Base-by-base conservation (phyloP, 139 green algal genomes). In the Chlamydomonas sp. region DNA sequence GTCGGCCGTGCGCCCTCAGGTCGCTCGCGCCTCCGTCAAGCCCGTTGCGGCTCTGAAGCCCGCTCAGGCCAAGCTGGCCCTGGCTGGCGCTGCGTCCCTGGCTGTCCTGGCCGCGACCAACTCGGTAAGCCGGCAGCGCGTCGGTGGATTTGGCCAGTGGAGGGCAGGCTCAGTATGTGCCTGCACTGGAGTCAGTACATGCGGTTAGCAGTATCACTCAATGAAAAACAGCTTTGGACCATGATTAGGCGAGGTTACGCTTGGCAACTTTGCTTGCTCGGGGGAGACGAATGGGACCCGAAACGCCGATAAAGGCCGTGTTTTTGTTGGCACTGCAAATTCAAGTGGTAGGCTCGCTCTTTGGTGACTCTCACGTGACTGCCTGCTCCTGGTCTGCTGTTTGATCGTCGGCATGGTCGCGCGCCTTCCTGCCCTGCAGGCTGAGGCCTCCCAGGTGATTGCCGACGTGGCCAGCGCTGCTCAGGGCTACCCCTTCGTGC, bases 401-500 rank as follows among this genome's bases (percentile, higher is more conserved):
- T 49, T 49, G 31, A 49, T 49, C 31, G 31, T 49, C 31, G 31
- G 31, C 31, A 49, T 49, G 31, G 31, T 16, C 64, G 31, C 31
- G 16, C 16, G 73, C 73, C 73, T 78, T 31, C 17, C 8, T 78
- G 1, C 31, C 61, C n/a, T 75, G 79, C 87, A 94, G 91, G 91
- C 89, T 74, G 91, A 95, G 93, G 93, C 93, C 69, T 76, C 89
- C 63, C 87, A 93, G 62, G 64, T 95, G 63, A 80, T 95, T 12
- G 88, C 89, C 89, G 89, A 80, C 17, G 79, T 95, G 15, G 93
- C 93, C 82, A 83, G 58, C 76, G 93, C 93, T 58, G 77, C 93
- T 31, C 64, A 90, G 80, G 91, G 93, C 80, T 95, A 93, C 89
- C 93, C 93, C 81, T 94, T 95, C 78, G 90, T 94, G 85, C 93